phyloP scores from a whole-genome alignment of 306 rosid species.

The Geum urbanum region DNA sequence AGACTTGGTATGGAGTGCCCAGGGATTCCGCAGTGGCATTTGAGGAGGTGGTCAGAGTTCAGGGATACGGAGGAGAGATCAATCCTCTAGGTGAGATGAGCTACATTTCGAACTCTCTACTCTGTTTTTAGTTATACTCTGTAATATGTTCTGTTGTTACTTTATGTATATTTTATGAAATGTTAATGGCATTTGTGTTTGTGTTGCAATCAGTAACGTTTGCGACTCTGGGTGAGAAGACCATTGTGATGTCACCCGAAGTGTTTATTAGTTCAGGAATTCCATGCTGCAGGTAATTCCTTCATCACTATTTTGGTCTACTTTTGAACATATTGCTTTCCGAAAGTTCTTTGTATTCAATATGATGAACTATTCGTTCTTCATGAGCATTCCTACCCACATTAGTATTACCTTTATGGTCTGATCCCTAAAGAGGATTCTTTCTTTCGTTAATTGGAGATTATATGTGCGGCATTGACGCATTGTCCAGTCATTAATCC shows the following conservation, averaged over 20 bases:
- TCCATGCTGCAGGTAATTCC: slow-evolving; percentile 95
- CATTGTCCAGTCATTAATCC: slow-evolving; percentile 8
- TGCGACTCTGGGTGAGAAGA: slow-evolving; percentile 92
- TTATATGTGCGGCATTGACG: slow-evolving; percentile 13
- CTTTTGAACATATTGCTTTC: background rate
- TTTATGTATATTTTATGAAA: slow-evolving; percentile 21
- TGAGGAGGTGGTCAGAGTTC: slow-evolving; percentile 91
- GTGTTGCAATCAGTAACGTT: slow-evolving; percentile 63
- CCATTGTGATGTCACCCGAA: slow-evolving; percentile 97
- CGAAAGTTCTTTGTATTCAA: background rate
- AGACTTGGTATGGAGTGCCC: slow-evolving; percentile 97
- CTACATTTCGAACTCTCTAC: slow-evolving; percentile 17
- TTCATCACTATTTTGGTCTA: slow-evolving; percentile 13
- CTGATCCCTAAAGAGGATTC: background rate
- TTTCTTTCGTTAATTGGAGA: too few species aligned
- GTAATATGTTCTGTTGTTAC: slow-evolving; percentile 3
- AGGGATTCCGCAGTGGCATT: slow-evolving; percentile 90
- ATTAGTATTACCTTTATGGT: slow-evolving; percentile 3
- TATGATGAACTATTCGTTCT: slow-evolving; percentile 5
- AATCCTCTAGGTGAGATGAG: slow-evolving; percentile 89
- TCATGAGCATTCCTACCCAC: background rate
- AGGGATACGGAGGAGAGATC: slow-evolving; percentile 90
- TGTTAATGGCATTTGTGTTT: slow-evolving; percentile 18
- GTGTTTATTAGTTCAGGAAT: slow-evolving; percentile 74
- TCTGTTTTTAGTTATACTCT: slow-evolving; percentile 24